Percentiles rank a stretch among this genome's conserved stretches.
Conservation (phyloP, 2,329 filamentous ascomycete species). For the Epichloe festucae region DNA sequence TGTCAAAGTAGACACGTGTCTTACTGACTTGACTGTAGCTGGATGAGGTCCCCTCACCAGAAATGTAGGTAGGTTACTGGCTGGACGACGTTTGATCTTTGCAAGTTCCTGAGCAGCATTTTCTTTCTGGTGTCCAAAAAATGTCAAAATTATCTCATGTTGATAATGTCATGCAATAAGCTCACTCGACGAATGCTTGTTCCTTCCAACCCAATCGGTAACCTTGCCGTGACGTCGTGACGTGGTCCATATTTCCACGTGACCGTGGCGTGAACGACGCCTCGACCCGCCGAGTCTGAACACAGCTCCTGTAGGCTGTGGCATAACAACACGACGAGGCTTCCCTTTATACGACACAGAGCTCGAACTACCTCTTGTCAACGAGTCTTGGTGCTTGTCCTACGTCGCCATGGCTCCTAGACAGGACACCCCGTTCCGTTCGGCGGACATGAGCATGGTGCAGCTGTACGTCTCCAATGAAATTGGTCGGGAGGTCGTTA, state of each 20-base stretch:
- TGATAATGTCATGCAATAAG: neutral
- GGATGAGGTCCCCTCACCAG: too few species aligned
- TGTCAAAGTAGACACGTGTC: too few species aligned
- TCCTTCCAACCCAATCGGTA: neutral
- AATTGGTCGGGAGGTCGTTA: conserved; percentile 95
- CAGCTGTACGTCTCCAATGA: conserved; percentile 99
- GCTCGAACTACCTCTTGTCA: conserved; percentile 16
- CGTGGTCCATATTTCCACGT: conserved; percentile 13
- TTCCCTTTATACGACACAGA: conserved; percentile 11
- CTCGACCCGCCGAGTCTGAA: conserved; percentile 10
- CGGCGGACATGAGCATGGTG: conserved; percentile 99
- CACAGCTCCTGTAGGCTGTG: conserved; percentile 7
- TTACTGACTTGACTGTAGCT: too few species aligned
- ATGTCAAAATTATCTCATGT: too few species aligned
- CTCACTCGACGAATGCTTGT: neutral
- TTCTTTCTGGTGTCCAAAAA: too few species aligned
- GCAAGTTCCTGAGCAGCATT: too few species aligned
- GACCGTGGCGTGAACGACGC: conserved; percentile 14
- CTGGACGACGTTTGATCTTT: too few species aligned
- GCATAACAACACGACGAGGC: conserved; percentile 14
- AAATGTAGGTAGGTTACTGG: too few species aligned
- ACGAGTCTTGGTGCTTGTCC: conserved; percentile 18
- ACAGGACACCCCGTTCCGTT: conserved; percentile 96
- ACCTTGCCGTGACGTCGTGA: neutral
- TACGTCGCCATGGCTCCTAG: conserved; percentile 44